A percentile compares a stretch with the other conserved stretches of the same genome.
Evolutionary conservation across 2,329 filamentous ascomycete species (phyloP).

Genomic region (Epichloe baconii): DNA sequence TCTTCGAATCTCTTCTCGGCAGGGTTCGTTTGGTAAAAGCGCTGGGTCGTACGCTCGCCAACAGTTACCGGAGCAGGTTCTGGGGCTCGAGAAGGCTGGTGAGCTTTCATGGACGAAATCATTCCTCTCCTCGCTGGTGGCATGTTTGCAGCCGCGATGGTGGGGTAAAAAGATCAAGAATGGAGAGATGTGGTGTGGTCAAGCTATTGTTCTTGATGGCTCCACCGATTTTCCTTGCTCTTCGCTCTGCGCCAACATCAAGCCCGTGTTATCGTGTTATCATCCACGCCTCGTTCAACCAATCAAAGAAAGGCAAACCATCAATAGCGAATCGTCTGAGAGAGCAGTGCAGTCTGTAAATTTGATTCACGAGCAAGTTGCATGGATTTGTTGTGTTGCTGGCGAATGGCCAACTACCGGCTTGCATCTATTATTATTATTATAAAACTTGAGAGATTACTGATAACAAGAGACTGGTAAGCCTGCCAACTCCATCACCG

Average conservation of each 20-base stretch:
- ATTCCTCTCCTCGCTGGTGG: slow-evolving; percentile 3
- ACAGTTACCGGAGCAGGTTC: slow-evolving; percentile 30
- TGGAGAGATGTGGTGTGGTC: neutral
- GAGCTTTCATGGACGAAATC: neutral
- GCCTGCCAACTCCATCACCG: neutral
- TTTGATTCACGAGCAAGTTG: no score
- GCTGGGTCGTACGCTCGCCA: slow-evolving; percentile 32
- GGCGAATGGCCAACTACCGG: no score
- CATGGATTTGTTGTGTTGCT: no score
- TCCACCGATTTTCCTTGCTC: neutral
- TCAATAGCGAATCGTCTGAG: no score
- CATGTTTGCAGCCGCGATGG: slow-evolving; percentile 11
- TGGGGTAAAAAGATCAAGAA: slow-evolving; percentile 7
- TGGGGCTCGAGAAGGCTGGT: slow-evolving; percentile 10
- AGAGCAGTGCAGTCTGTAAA: no score
- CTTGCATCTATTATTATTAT: no score
- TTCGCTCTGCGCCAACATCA: neutral
- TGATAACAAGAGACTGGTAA: neutral
- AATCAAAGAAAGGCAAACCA: no score
- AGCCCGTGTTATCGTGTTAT: no score
- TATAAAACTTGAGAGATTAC: no score
- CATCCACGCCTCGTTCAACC: no score
- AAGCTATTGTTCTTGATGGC: slow-evolving; percentile 8
- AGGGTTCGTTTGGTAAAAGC: slow-evolving; percentile 38
- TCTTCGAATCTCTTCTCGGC: slow-evolving; percentile 31